Evolutionary conservation across 1,284 basidiomycete genomes (phyloP).

Genomic region (Apiotrichum veenhuisii): DNA sequence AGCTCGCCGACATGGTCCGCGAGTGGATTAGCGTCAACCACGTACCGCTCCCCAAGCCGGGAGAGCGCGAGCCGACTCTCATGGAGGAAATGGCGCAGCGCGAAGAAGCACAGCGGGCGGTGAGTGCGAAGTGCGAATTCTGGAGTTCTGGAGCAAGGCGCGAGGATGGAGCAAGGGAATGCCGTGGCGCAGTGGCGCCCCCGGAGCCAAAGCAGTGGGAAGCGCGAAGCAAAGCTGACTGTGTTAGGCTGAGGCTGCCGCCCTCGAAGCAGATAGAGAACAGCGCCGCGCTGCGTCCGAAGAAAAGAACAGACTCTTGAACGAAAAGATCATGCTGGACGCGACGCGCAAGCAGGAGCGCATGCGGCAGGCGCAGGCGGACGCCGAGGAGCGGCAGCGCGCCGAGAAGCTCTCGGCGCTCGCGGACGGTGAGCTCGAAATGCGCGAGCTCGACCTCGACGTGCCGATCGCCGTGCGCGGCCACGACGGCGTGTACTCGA

Average conservation of each 20-base stretch:
- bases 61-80: slow-evolving; percentile 37
- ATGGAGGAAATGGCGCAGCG: slow-evolving; percentile 48
- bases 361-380: slow-evolving; percentile 4
- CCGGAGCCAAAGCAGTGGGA: too few species aligned
- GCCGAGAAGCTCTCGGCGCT: slow-evolving; percentile 31
- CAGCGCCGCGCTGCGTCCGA: slow-evolving; percentile 25
- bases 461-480: slow-evolving; percentile 33
- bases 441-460: slow-evolving; percentile 34
- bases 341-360: slow-evolving; percentile 36
- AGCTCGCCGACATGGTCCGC: slow-evolving; percentile 41
- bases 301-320: slow-evolving; percentile 36
- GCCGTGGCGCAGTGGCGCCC: too few species aligned
- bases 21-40: slow-evolving; percentile 46
- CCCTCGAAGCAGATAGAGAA: slow-evolving; percentile 28
- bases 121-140: slow-evolving; percentile 18
- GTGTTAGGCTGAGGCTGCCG: slow-evolving; percentile 31
- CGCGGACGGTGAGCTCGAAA: slow-evolving; percentile 40
- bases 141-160: too few species aligned
- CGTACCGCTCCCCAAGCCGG: slow-evolving; percentile 36
- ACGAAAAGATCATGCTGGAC: slow-evolving; percentile 41
- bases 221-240: not conserved
- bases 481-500: slow-evolving; percentile 33
- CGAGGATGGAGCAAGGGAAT: too few species aligned
- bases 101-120: slow-evolving; percentile 44
- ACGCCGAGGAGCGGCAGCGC: slow-evolving; percentile 20